These are phyloP conservation scores for Lindgomyces ingoldianus DNA, from an alignment of 495 filamentous ascomycete genomes.

Conservation along the genomic window DNA sequence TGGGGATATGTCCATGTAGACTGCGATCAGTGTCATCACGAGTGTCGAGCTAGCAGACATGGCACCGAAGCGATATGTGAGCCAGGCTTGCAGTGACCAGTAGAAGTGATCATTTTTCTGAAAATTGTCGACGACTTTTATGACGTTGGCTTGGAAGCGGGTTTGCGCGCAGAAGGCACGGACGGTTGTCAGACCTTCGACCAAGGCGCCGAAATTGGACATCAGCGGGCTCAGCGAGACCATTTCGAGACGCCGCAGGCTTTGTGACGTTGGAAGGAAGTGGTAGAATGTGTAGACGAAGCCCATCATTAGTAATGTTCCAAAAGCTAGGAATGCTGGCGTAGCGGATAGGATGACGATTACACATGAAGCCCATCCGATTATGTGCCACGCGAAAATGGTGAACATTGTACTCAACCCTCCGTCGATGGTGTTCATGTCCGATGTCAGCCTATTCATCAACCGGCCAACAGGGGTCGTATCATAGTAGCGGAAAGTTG, in stretches of 20 bases:
- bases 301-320: conserved; percentile 58
- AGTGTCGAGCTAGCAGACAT: conserved; percentile 73
- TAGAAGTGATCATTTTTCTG: conserved; percentile 94
- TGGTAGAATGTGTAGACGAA: conserved; percentile 70
- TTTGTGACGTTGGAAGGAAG: conserved; percentile 81
- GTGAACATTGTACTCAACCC: conserved; percentile 71
- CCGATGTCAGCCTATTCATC: conserved; percentile 84
- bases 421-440: conserved; percentile 81
- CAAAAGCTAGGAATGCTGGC: conserved; percentile 71
- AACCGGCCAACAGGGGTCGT: conserved; percentile 78
- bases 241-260: conserved; percentile 77
- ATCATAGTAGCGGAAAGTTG: conserved; percentile 86
- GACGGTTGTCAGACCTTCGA: conserved; percentile 79
- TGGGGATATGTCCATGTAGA: conserved; percentile 67
- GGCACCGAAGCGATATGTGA: conserved; percentile 73
- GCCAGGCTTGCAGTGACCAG: conserved; percentile 81
- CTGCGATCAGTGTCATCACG: conserved; percentile 65
- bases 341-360: conserved; percentile 74
- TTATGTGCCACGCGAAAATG: conserved; percentile 60
- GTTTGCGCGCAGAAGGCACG: conserved; percentile 67
- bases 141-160: conserved; percentile 73
- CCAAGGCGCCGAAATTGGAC: conserved; percentile 79
- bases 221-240: conserved; percentile 78
- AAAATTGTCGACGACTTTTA: conserved; percentile 75
- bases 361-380: conserved; percentile 71